Evolutionary conservation across 169 alveolate species (phyloP).

Genomic region (Sarcocystis neurona): DNA sequence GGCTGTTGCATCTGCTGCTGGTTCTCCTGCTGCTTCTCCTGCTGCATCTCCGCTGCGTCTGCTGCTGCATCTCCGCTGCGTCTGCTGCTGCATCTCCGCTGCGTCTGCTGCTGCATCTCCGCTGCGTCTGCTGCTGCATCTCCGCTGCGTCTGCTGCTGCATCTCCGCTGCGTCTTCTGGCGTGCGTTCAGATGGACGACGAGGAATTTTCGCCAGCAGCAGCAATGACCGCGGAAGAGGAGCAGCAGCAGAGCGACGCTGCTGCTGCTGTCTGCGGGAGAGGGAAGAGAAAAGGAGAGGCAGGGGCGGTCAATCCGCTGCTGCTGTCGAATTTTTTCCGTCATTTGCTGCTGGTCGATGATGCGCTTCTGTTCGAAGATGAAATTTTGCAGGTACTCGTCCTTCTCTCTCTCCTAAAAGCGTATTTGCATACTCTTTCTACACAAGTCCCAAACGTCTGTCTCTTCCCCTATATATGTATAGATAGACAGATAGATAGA

Average conservation of each 20-base stretch:
- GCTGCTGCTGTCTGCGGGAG: too few species aligned
- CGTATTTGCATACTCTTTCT: too few species aligned
- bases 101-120: background rate
- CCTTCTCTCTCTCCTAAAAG: background rate
- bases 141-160: background rate
- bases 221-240: slow-evolving; percentile 8
- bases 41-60: background rate
- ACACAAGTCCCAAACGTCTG: too few species aligned
- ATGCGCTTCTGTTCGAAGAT: slow-evolving; percentile 57
- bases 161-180: background rate
- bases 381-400: slow-evolving; percentile 54
- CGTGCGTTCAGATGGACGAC: background rate
- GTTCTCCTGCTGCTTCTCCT: background rate
- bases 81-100: background rate
- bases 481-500: too few species aligned
- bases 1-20: background rate
- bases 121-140: background rate
- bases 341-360: slow-evolving; percentile 46
- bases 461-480: too few species aligned
- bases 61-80: background rate
- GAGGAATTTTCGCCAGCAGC: background rate
- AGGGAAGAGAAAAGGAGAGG: background rate
- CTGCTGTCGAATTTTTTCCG: slow-evolving; percentile 15
- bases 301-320: too few species aligned
- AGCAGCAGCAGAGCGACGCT: slow-evolving; percentile 19